Percentiles rank a stretch among this genome's conserved stretches.
These are phyloP conservation scores for Suillus luteus DNA, from an alignment of 768 basidiomycete species.

Conservation along the genomic window DNA sequence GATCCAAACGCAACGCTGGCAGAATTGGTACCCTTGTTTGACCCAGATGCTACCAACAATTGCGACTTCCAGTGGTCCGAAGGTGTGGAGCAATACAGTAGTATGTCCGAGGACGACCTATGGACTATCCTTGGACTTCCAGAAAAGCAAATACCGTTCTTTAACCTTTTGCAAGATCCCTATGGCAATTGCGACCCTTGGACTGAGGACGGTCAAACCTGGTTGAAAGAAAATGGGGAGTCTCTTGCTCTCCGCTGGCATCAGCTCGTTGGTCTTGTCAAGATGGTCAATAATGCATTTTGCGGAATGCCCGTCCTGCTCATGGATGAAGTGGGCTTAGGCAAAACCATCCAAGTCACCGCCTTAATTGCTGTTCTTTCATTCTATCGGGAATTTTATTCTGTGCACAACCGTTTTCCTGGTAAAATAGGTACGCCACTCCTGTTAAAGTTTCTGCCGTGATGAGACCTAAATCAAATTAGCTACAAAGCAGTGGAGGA, in stretches of 20 bases:
- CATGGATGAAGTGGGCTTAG: not conserved
- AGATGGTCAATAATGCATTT: not conserved
- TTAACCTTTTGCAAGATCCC: not conserved
- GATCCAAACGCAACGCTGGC: not conserved
- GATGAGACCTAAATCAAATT: not conserved
- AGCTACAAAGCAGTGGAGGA: not conserved
- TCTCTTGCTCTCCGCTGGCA: not conserved
- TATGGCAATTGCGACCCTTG: not conserved
- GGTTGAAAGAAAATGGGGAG: not conserved
- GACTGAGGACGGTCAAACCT: not conserved
- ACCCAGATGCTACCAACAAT: not conserved
- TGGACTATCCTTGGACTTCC: not conserved
- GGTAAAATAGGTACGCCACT: not conserved
- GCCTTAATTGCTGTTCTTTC: not conserved
- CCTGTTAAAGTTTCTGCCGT: fast-evolving
- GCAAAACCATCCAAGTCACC: not conserved
- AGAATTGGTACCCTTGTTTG: not conserved
- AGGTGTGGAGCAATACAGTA: not conserved
- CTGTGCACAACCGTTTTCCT: not conserved
- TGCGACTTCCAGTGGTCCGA: not conserved
- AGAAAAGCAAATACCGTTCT: not conserved
- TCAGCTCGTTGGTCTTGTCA: not conserved
- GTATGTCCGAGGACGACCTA: not conserved
- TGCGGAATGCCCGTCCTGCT: not conserved
- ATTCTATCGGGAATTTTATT: not conserved